Conservation (phyloP, 768 basidiomycete species). For the Amanita molliuscula region DNA sequence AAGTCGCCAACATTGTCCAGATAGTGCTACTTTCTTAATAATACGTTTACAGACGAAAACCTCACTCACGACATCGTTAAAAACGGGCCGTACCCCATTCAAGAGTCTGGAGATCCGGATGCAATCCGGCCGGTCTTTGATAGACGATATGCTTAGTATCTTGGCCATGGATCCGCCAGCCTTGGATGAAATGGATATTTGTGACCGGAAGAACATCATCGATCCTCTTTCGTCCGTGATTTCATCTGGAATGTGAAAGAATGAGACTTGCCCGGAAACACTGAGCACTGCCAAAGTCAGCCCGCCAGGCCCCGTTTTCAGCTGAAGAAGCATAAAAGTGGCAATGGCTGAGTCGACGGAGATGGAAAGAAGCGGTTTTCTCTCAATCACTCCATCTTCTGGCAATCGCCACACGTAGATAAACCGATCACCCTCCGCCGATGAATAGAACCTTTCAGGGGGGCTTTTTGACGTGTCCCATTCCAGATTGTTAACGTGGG, state of each 20-base stretch:
- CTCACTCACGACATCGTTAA: slow-evolving; percentile 45
- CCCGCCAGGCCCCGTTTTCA: slow-evolving; percentile 10
- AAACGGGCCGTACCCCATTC: slow-evolving; percentile 48
- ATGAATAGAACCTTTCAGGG: slow-evolving; percentile 42
- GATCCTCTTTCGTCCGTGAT: slow-evolving; percentile 35
- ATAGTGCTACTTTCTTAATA: slow-evolving; percentile 32
- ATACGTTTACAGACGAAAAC: slow-evolving; percentile 5
- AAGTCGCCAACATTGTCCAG: slow-evolving; percentile 43
- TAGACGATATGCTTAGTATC: slow-evolving; percentile 38
- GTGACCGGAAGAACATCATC: slow-evolving; percentile 43
- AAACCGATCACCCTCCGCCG: slow-evolving; percentile 53
- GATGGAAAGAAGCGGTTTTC: slow-evolving; percentile 47
- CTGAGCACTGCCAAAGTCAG: slow-evolving; percentile 44
- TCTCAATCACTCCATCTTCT: slow-evolving; percentile 27
- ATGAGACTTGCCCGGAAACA: slow-evolving; percentile 45
- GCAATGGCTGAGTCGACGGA: slow-evolving; percentile 58
- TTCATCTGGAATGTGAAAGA: slow-evolving; percentile 44
- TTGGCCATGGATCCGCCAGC: slow-evolving; percentile 21
- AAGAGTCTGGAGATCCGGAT: slow-evolving; percentile 45
- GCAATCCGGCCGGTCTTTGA: slow-evolving; percentile 26
- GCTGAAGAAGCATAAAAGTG: slow-evolving; percentile 24
- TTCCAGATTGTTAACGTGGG: slow-evolving; percentile 36
- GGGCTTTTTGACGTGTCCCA: slow-evolving; percentile 37
- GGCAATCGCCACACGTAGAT: slow-evolving; percentile 52
- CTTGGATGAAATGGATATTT: slow-evolving; percentile 29